Evolutionary conservation across 768 basidiomycete species (phyloP).

Genomic region (Auricularia sp.): DNA sequence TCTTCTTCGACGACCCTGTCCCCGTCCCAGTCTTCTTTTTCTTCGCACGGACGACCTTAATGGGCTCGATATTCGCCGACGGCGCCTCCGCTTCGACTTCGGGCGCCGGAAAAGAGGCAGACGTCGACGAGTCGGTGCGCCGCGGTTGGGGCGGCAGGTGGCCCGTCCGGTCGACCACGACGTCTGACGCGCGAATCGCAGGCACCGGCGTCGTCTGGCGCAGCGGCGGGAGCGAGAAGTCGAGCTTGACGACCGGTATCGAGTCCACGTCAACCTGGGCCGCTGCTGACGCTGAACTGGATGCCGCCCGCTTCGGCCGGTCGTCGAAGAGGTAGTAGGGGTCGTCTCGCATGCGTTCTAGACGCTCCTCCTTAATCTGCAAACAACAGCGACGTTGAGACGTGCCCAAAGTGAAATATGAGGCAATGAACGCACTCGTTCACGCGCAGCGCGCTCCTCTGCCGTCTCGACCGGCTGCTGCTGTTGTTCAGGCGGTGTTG

Average conservation of each 20-base stretch:
- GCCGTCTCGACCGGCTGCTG: constrained; percentile 32
- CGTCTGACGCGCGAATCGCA: not conserved
- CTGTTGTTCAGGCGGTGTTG: constrained; percentile 29
- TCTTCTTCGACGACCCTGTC: constrained; percentile 50
- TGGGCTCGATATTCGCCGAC: constrained; percentile 47
- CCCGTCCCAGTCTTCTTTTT: constrained; percentile 34
- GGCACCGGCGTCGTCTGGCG: constrained; percentile 10
- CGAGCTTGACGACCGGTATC: constrained; percentile 83
- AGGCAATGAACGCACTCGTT: constrained; percentile 41
- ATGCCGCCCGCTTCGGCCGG: constrained; percentile 27
- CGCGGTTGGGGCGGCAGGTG: constrained; percentile 5
- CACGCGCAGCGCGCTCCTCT: constrained; percentile 51
- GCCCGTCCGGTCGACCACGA: constrained; percentile 5
- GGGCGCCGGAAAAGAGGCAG: constrained; percentile 33
- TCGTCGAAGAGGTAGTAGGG: constrained; percentile 85
- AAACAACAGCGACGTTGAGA: constrained; percentile 1
- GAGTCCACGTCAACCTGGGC: constrained; percentile 62
- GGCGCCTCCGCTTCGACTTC: constrained; percentile 38
- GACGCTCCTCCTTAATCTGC: constrained; percentile 66
- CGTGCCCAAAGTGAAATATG: not conserved
- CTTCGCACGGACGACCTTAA: constrained; percentile 66
- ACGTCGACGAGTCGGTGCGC: not conserved
- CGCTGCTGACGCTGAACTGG: constrained; percentile 10
- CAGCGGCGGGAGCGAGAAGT: constrained; percentile 19
- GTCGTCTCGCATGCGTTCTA: constrained; percentile 71